Base-by-base conservation (phyloP, 2,329 filamentous ascomycete genomes). In the Thermoascus crustaceus region DNA sequence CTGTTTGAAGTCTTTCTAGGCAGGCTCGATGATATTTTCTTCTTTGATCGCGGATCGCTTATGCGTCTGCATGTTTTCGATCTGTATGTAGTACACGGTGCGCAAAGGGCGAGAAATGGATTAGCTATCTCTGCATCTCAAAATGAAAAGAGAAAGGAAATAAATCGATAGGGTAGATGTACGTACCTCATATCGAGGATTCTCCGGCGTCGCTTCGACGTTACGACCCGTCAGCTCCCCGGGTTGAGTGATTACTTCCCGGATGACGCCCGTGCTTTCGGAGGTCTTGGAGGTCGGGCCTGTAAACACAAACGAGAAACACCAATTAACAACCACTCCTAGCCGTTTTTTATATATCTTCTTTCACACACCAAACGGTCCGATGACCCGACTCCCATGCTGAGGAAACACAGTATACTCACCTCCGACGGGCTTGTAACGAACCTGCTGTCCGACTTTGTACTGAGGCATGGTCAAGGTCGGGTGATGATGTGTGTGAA, bases 381-480 rank as follows among this genome's bases (percentile, higher is more conserved):
- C n/a, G n/a, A n/a, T n/a, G n/a, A n/a, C n/a, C n/a, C n/a, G n/a
- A n/a, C n/a, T n/a, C n/a, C n/a, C n/a, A n/a, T n/a, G n/a, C n/a
- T n/a, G n/a, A n/a, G n/a, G n/a, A n/a, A n/a, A n/a, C n/a, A n/a
- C 14, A 29, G 14, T 29, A 17, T 29, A 29, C 48, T 38, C 49
- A 64, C 62, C 62, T 26, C 62, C 61, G 13, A 66, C 59, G 16
- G 62, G 62, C 43, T 61, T 64, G 45, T 66, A 66, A 31, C 49
- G 53, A 32, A 66, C 61, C 13, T 47, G 49, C 27, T 63, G 46
- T 37, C 61, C 61, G 30, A 51, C 38, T 8, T 45, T 45, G 44
- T 47, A 64, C 10, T 46, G 39, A 42, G 46, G 49, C 54, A 48
- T 57, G 26, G 31, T n/a, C n/a, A n/a, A n/a, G n/a, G n/a, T n/a